Percentiles rank a stretch among this genome's conserved stretches.
Conservation (phyloP, 169 alveolate genomes). For the Eimeria falciformis region DNA sequence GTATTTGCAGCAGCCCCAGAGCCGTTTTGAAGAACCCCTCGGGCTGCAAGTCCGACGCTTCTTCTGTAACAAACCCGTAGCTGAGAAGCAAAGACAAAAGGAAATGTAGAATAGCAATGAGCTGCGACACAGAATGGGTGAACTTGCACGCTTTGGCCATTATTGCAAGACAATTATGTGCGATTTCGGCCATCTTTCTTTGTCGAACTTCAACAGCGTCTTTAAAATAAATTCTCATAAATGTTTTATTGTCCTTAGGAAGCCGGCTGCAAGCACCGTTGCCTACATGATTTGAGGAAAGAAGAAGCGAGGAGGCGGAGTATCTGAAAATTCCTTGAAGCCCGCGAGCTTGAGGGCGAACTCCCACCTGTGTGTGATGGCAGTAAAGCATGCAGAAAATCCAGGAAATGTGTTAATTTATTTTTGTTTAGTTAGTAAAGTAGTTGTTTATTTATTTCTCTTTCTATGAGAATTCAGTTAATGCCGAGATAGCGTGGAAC, state of each 20-base stretch:
- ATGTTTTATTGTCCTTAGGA: too few species aligned
- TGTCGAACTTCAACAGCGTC: neutral
- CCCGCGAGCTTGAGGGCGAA: constrained; percentile 53
- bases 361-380: constrained; percentile 45
- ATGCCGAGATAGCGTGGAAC: too few species aligned
- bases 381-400: neutral
- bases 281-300: constrained; percentile 59
- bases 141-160: neutral
- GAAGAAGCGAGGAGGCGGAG: constrained; percentile 50
- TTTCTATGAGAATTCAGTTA: too few species aligned
- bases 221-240: neutral
- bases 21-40: constrained; percentile 40
- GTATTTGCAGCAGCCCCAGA: constrained; percentile 38
- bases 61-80: constrained; percentile 59
- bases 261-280: too few species aligned
- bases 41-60: neutral
- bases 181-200: too few species aligned
- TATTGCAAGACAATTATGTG: neutral
- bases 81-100: neutral
- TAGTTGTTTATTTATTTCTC: too few species aligned
- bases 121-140: neutral
- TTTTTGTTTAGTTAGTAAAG: neutral
- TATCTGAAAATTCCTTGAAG: constrained; percentile 9
- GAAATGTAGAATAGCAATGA: neutral
- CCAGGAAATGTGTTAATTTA: neutral